Percentiles rank a stretch among this genome's conserved stretches.
These are phyloP conservation scores for Prunus mongolica DNA, from an alignment of 306 rosid species.

Conservation along the genomic window DNA sequence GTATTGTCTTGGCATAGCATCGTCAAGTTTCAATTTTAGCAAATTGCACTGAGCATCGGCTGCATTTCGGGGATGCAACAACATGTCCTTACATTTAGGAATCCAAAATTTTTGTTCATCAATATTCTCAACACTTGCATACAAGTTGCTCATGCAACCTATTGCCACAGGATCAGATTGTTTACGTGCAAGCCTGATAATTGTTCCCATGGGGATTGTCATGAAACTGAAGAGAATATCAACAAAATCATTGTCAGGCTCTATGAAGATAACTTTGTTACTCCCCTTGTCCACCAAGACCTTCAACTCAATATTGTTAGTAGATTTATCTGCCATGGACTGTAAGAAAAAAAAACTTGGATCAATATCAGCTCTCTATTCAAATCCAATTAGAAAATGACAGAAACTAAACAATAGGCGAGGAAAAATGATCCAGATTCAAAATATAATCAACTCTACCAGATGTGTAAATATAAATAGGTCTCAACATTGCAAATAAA, in stretches of 20 bases:
- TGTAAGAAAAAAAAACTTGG: not conserved
- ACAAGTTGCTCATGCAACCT: not conserved
- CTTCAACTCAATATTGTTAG: not conserved
- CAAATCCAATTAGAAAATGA: not conserved
- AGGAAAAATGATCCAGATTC: too few relatives aligned
- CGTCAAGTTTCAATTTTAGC: not conserved
- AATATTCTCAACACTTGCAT: not conserved
- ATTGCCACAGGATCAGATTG: not conserved
- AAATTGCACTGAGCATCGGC: not conserved
- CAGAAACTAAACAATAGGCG: too few relatives aligned
- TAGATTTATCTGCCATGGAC: not conserved
- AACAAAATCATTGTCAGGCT: not conserved
- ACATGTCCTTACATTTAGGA: not conserved
- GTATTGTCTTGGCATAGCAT: not conserved
- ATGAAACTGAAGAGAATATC: conserved; percentile 10
- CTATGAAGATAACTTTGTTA: not conserved
- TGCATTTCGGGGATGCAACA: not conserved
- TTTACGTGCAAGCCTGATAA: not conserved
- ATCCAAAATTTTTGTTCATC: not conserved
- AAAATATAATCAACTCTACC: too few relatives aligned
- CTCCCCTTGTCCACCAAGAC: conserved; percentile 11
- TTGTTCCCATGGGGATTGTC: conserved; percentile 8
- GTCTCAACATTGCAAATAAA: too few relatives aligned
- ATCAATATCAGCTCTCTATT: not conserved
- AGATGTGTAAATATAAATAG: too few relatives aligned